Base-by-base conservation (phyloP, 345 rosid species). In the Hevea brasiliensis region DNA sequence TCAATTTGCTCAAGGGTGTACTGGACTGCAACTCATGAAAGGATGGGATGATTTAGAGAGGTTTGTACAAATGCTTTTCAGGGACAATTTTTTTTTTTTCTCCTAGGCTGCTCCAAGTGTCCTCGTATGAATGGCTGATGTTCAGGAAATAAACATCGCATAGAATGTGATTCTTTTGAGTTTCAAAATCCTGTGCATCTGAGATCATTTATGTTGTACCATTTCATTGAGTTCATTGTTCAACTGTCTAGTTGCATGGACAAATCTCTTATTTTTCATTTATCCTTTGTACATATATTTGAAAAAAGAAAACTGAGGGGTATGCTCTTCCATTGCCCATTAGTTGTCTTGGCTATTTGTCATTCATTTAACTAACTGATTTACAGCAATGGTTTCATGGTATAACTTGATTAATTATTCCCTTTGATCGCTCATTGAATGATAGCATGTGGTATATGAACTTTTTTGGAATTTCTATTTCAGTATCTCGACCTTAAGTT, bases 1-100 rank as follows among this genome's bases (percentile, higher is more conserved):
- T 92, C 73, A 88, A 92, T 81, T 77, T 92, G 57, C 89, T 94
- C 8, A 94, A 92, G 85, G 96, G 92, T 5, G 90, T 81, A 23
- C 82, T 92, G n/a, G 98, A 90, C 65, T n/a, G 89, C 9, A 80
- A 88, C 84, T 72, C 87, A 14, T 87, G 85, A 76, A 86, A 69
- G 68, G 20, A 45, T 29, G 37, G 48, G 73, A 32, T 32, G 37
- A n/a, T 29, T 60, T 2, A 12, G 11, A 62, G 54, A 50, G 24
- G n/a, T 23, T 66, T 71, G 24, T 75, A 48, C 48, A 70, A 65
- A 65, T 41, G 14, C 72, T 37, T 65, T 60, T 60, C 47, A 23
- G 44, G 73, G 71, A 44, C 71, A 65, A 73, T 27, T 71, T 68
- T 32, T 68, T 68, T 24, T 6, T 2, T 32, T 24, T 6, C 62